A percentile compares a stretch with the other conserved stretches of the same genome.
Evolutionary conservation across 305 asterid species (phyloP).

Genomic region (Rubia balearica): DNA sequence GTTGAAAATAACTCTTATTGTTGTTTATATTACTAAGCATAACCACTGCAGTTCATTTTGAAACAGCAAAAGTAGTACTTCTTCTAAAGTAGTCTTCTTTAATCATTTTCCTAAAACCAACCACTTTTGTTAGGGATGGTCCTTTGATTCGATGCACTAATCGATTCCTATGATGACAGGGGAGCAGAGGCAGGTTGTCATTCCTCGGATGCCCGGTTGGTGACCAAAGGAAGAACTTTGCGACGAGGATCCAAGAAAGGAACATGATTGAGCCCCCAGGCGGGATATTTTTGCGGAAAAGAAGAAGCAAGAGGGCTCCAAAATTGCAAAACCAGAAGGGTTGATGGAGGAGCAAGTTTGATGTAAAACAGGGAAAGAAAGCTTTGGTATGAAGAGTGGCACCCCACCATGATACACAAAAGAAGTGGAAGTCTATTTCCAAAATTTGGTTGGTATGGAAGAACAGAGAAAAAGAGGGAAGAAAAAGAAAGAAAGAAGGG

Average conservation of each 20-base stretch:
- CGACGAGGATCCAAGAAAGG: conserved; percentile 14
- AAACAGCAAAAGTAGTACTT: background rate
- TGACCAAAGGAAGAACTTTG: conserved; percentile 3
- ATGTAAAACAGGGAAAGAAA: conserved; percentile 15
- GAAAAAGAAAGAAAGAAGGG: conserved; percentile 14
- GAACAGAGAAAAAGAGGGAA: conserved; percentile 12
- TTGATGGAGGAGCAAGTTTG: conserved; percentile 19
- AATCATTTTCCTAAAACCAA: background rate
- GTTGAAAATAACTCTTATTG: conserved; percentile 1
- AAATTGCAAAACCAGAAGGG: conserved; percentile 9
- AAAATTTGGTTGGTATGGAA: conserved; percentile 39
- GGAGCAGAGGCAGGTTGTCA: conserved; percentile 29
- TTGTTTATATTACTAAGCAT: background rate
- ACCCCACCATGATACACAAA: conserved; percentile 32
- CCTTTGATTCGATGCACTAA: background rate
- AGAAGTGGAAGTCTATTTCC: conserved; percentile 40
- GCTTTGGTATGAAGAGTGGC: conserved; percentile 11
- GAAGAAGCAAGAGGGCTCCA: conserved; percentile 2
- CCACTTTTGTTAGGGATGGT: background rate
- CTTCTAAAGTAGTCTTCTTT: background rate
- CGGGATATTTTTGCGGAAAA: background rate
- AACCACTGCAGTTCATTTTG: background rate
- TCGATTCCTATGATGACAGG: conserved; percentile 27
- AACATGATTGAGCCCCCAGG: background rate
- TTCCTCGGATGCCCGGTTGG: conserved; percentile 20